Base-by-base conservation (phyloP, 2,329 filamentous ascomycete species). In the Dothiorella sarmentorum region DNA sequence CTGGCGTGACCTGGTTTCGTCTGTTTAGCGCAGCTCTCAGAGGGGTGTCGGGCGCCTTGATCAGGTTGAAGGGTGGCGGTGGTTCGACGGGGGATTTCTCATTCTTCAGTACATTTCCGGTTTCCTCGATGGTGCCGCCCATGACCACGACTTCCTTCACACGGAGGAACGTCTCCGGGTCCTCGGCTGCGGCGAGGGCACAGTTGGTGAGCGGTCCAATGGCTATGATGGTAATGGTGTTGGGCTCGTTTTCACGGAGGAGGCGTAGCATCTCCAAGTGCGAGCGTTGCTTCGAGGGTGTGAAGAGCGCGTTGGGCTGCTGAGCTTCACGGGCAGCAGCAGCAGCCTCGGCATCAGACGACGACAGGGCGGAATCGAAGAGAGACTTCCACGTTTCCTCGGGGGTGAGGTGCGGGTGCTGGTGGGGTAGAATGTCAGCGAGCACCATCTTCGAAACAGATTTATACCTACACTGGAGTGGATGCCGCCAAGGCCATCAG, bases 191-290 rank as follows among this genome's bases (percentile, higher is more conserved):
- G 3, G 94, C 94, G 24, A 96, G 75, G 1, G 94, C 94, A 27
- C 96, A 77, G 70, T 96, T 99, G n/a, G 94, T 97, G 65, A 97
- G 78, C 1, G 94, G 94, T 0, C 94, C 94, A 49, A 97, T 81
- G 22, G 90, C 90, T 35, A 96, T 85, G 69, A 99, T 89, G n/a
- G 89, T 92, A 66, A 99, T 85, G 1, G 89, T 94, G 68, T 91
- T 86, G 4, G 82, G 81, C 7, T 92, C 90, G 68, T 94, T 91
- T 67, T 94, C 89, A 58, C 81, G 82, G 18, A 99, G 82, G 47
- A 96, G 80, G 24, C 89, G 85, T n/a, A 99, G 82, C 52, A 99
- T 97, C 74, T 96, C 91, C 71, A 89, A 83, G 73, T 96, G 87
- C 0, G 92, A 85, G 1, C 85, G 85, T 4, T 78, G 75, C 66